A percentile compares a stretch with the other conserved stretches of the same genome.
phyloP scores from a whole-genome alignment of 495 filamentous ascomycete species.

The Lasiosphaeris hirsuta region DNA sequence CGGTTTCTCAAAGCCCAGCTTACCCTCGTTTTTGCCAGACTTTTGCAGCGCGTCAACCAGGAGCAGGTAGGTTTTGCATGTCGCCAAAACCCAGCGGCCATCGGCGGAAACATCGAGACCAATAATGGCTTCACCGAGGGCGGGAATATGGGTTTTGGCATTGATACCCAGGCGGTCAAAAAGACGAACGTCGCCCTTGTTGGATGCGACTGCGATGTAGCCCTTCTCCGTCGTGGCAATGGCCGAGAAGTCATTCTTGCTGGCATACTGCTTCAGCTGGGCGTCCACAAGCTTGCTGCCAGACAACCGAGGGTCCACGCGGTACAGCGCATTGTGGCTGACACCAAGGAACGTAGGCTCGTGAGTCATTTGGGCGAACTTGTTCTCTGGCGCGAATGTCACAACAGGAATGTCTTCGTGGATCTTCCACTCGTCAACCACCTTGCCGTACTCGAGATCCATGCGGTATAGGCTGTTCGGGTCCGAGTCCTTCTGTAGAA shows the following conservation, averaged over 20 bases:
- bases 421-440: slow-evolving; percentile 99
- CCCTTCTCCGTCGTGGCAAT: slow-evolving; percentile 93
- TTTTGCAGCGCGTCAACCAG: slow-evolving; percentile 90
- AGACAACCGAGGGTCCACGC: slow-evolving; percentile 85
- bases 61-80: slow-evolving; percentile 90
- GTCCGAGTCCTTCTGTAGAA: slow-evolving; percentile 79
- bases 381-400: slow-evolving; percentile 90
- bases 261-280: slow-evolving; percentile 89
- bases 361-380: slow-evolving; percentile 96
- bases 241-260: slow-evolving; percentile 95
- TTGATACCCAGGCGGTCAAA: slow-evolving; percentile 96
- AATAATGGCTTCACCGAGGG: slow-evolving; percentile 91
- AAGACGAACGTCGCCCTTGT: slow-evolving; percentile 95
- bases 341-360: slow-evolving; percentile 94
- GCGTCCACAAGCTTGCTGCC: slow-evolving; percentile 92
- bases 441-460: slow-evolving; percentile 97
- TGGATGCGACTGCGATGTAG: slow-evolving; percentile 92
- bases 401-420: slow-evolving; percentile 93
- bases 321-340: slow-evolving; percentile 86
- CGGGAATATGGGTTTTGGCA: slow-evolving; percentile 94
- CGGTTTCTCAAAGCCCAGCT: slow-evolving; percentile 91
- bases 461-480: slow-evolving; percentile 95
- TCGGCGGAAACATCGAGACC: slow-evolving; percentile 93
- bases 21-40: slow-evolving; percentile 92
- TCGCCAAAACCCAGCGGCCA: slow-evolving; percentile 91